Evolutionary conservation across 2,329 filamentous ascomycete genomes (phyloP).

Genomic region (Fusarium burgessii): DNA sequence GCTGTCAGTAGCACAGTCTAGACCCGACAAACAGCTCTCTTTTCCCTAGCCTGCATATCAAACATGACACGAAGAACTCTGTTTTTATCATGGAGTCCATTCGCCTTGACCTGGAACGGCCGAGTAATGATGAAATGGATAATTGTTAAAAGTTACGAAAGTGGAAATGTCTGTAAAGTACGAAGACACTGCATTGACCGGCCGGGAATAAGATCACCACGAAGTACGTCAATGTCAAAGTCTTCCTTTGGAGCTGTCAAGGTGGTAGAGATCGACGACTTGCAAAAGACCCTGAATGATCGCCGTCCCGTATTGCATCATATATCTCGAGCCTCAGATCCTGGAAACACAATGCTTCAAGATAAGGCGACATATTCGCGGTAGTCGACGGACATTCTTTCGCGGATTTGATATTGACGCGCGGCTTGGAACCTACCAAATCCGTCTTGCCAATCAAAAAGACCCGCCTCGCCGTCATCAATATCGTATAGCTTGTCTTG

Average conservation of each 20-base stretch:
- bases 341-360: neutral
- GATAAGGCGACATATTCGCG: neutral
- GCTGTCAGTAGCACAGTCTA: neutral
- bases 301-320: neutral
- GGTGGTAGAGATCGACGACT: neutral
- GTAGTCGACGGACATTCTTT: neutral
- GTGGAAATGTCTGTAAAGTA: slow-evolving; percentile 6
- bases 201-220: neutral
- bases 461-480: slow-evolving; percentile 2
- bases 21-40: neutral
- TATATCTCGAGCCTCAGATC: neutral
- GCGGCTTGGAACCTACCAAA: neutral
- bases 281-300: neutral
- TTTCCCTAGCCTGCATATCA: neutral
- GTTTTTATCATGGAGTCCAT: neutral
- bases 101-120: neutral
- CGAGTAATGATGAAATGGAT: neutral
- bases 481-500: slow-evolving; percentile 3
- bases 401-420: neutral
- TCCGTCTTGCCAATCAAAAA: neutral
- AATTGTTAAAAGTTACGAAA: neutral
- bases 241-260: neutral
- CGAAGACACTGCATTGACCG: neutral
- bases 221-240: neutral
- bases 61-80: neutral